Percentiles rank a stretch among this genome's conserved stretches.
phyloP scores from a whole-genome alignment of 495 filamentous ascomycete species.

The Geopyxis carbonaria region DNA sequence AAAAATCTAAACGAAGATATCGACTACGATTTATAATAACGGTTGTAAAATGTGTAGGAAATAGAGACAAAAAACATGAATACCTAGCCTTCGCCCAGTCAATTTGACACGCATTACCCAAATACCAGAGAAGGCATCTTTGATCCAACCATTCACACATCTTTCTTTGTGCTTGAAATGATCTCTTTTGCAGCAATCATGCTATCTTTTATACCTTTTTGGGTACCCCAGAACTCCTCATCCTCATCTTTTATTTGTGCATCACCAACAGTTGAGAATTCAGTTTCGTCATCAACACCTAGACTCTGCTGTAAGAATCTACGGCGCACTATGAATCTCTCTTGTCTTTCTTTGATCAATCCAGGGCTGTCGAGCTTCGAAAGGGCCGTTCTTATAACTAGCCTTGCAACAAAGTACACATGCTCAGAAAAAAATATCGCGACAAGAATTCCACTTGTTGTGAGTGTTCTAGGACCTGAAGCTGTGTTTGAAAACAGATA shows the following conservation, averaged over 20 bases:
- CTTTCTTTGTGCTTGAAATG: constrained; percentile 37
- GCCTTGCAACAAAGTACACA: constrained; percentile 55
- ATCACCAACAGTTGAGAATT: constrained; percentile 26
- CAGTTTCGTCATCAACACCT: constrained; percentile 27
- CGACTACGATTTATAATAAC: too few relatives aligned
- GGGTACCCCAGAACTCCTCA: constrained; percentile 48
- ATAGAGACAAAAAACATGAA: too few relatives aligned
- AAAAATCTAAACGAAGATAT: too few relatives aligned
- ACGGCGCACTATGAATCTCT: constrained; percentile 44
- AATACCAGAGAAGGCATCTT: too few relatives aligned
- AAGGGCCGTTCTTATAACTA: constrained; percentile 50
- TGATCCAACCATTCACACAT: constrained; percentile 31
- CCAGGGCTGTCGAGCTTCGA: constrained; percentile 71
- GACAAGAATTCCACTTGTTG: constrained; percentile 66
- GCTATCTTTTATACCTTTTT: constrained; percentile 45
- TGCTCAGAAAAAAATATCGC: constrained; percentile 79
- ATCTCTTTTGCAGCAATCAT: constrained; percentile 39
- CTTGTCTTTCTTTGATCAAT: constrained; percentile 58
- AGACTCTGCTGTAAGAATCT: constrained; percentile 31
- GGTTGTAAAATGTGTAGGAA: too few relatives aligned
- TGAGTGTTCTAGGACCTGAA: constrained; percentile 44
- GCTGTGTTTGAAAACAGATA: constrained; percentile 63
- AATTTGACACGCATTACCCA: too few relatives aligned
- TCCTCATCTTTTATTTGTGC: constrained; percentile 24
- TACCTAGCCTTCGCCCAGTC: too few relatives aligned